phyloP scores from a whole-genome alignment of 441 rosid species.

The Brassica balearica region DNA sequence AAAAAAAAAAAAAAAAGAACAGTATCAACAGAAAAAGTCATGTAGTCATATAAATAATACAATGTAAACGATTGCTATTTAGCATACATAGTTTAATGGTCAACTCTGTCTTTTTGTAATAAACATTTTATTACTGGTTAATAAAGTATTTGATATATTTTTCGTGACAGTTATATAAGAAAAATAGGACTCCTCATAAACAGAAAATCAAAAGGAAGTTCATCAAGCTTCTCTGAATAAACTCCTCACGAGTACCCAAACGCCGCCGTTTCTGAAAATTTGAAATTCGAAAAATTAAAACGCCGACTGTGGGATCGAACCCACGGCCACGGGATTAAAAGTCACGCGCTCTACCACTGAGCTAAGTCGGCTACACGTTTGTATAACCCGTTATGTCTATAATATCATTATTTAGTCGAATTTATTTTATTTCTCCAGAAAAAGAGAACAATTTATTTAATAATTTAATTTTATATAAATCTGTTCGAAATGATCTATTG shows the following conservation, averaged over 20 bases:
- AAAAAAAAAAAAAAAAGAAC: not conserved
- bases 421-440: too few relatives aligned
- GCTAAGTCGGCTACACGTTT: not conserved
- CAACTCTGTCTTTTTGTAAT: not conserved
- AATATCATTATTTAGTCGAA: too few relatives aligned
- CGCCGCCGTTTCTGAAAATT: conserved; percentile 45
- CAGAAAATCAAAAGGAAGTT: not conserved
- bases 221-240: conserved; percentile 16
- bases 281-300: too few relatives aligned
- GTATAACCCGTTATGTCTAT: too few relatives aligned
- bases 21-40: conserved; percentile 1
- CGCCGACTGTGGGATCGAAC: too few relatives aligned
- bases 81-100: not conserved
- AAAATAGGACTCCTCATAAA: not conserved
- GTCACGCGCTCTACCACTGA: not conserved
- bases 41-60: not conserved
- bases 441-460: too few relatives aligned
- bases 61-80: not conserved
- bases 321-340: too few relatives aligned
- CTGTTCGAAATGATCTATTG: too few relatives aligned
- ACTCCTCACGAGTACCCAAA: conserved; percentile 47
- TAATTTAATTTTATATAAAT: too few relatives aligned
- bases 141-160: not conserved
- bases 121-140: too few relatives aligned
- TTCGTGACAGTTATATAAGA: not conserved